Evolutionary conservation across 2,329 filamentous ascomycete species (phyloP).

Genomic region (Scedosporium boydii): DNA sequence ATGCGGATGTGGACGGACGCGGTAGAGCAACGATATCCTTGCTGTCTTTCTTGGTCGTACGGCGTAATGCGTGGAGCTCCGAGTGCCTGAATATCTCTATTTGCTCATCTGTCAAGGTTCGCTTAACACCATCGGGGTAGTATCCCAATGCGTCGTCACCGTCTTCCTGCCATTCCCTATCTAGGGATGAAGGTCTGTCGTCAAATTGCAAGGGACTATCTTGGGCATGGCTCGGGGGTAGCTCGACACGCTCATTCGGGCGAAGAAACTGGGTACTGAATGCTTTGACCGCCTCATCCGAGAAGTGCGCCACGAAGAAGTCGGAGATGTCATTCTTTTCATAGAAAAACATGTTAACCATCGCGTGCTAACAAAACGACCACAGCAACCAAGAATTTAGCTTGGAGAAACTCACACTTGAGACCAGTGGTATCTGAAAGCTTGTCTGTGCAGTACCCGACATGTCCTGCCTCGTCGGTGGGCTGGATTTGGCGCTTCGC

Average conservation of each 20-base stretch:
- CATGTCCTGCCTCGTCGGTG: neutral
- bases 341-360: neutral
- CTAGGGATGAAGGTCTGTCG: neutral
- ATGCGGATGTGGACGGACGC: neutral
- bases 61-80: constrained; percentile 66
- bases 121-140: constrained; percentile 77
- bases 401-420: constrained; percentile 13
- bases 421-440: constrained; percentile 14
- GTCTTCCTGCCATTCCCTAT: constrained; percentile 19
- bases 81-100: constrained; percentile 85
- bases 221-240: neutral
- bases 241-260: constrained; percentile 14
- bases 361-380: too few relatives aligned
- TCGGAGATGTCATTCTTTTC: constrained; percentile 46
- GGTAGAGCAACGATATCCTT: neutral
- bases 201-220: neutral
- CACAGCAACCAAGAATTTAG: too few relatives aligned
- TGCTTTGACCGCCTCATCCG: constrained; percentile 24
- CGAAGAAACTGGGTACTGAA: constrained; percentile 37
- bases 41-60: constrained; percentile 14
- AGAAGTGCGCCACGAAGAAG: constrained; percentile 55
- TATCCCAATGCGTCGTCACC: constrained; percentile 68
- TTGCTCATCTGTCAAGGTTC: constrained; percentile 85
- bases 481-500: neutral
- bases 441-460: neutral